Percentiles rank a stretch among this genome's conserved stretches.
phyloP scores from a whole-genome alignment of 176 grass and related monocot species.

The Bothriochloa decipiens region DNA sequence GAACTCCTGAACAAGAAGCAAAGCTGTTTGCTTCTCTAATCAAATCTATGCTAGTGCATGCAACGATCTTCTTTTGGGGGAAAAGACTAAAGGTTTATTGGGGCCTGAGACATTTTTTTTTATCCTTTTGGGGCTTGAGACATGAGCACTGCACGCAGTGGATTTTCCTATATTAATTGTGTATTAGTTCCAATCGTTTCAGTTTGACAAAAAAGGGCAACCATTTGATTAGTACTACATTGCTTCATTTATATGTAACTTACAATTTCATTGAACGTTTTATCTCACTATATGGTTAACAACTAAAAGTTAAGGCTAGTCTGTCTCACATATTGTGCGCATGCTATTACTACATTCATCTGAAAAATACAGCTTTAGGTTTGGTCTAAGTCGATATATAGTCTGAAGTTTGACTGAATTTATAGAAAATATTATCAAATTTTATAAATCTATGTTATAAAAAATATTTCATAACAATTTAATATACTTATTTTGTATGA shows the following conservation, averaged over 20 bases:
- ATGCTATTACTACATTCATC: background rate
- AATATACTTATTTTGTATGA: too few relatives aligned
- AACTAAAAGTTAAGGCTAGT: background rate
- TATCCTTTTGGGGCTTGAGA: conserved; percentile 3
- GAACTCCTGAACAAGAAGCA: conserved; percentile 56
- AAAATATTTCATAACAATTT: too few relatives aligned
- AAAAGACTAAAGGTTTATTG: background rate
- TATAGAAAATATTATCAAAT: too few relatives aligned
- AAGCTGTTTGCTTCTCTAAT: conserved; percentile 39
- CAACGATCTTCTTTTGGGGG: background rate
- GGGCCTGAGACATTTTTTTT: background rate
- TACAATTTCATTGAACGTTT: background rate
- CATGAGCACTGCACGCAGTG: background rate
- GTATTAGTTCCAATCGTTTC: background rate
- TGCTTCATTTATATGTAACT: background rate
- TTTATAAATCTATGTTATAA: too few relatives aligned
- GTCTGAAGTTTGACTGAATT: background rate
- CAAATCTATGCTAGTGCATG: conserved; percentile 38
- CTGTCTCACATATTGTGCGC: background rate
- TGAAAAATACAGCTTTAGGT: background rate
- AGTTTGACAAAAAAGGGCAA: background rate
- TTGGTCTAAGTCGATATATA: background rate
- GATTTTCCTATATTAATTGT: background rate
- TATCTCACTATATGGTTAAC: too few relatives aligned
- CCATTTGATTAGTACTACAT: background rate